A percentile compares a stretch with the other conserved stretches of the same genome.
phyloP scores from a whole-genome alignment of 176 grass and related monocot genomes.

The Phragmites australis region DNA sequence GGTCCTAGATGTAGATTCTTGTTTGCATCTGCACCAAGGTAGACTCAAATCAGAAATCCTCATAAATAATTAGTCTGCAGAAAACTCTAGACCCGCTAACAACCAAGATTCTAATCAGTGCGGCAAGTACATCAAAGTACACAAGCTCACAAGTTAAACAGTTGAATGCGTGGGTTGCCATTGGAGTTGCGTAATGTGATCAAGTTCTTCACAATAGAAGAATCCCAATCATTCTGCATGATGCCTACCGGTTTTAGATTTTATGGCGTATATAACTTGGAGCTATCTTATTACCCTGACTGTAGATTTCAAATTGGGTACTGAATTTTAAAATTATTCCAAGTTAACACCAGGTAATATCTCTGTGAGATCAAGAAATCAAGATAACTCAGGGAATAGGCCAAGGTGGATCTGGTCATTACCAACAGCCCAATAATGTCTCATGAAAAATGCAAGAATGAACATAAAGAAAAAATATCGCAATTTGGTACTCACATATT shows the following conservation, averaged over 20 bases:
- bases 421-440: background rate
- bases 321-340: background rate
- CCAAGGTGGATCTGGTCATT: background rate
- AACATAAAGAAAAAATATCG: background rate
- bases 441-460: background rate
- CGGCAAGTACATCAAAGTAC: background rate
- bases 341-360: background rate
- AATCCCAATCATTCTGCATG: background rate
- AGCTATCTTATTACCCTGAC: background rate
- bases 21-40: conserved; percentile 66
- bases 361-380: background rate
- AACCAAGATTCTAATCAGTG: background rate
- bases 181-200: background rate
- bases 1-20: conserved; percentile 65
- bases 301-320: background rate
- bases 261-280: background rate
- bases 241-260: background rate
- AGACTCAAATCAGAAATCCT: background rate
- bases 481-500: conserved; percentile 54
- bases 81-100: background rate
- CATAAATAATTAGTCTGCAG: background rate
- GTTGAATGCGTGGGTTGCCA: background rate
- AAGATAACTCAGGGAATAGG: background rate
- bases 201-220: background rate
- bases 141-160: background rate